Percentiles rank a stretch among this genome's conserved stretches.
These are phyloP conservation scores for Arthonia radiata DNA, from an alignment of 495 filamentous ascomycete genomes.

Conservation along the genomic window DNA sequence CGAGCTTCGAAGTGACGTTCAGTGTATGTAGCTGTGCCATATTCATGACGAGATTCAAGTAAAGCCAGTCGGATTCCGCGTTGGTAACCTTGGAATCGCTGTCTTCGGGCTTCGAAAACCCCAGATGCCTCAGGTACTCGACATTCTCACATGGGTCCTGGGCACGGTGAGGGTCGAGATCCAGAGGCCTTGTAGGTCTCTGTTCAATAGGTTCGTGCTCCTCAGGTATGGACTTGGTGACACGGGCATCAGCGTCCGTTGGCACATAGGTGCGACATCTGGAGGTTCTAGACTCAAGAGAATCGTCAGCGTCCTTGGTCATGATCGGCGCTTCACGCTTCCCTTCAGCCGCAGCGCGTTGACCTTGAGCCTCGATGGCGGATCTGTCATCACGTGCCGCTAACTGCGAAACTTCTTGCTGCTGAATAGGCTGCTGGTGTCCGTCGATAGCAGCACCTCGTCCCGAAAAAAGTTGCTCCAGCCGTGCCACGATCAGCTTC, in stretches of 20 bases:
- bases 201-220: slow-evolving; percentile 22
- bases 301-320: slow-evolving; percentile 13
- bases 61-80: slow-evolving; percentile 38
- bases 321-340: slow-evolving; percentile 25
- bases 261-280: neutral
- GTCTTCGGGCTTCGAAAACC: slow-evolving; percentile 24
- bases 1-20: slow-evolving; percentile 48
- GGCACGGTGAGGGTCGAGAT: slow-evolving; percentile 41
- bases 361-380: slow-evolving; percentile 4
- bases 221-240: slow-evolving; percentile 1
- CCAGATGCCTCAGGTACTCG: slow-evolving; percentile 47
- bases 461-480: slow-evolving; percentile 63
- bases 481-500: slow-evolving; percentile 39
- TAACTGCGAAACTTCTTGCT: slow-evolving; percentile 29
- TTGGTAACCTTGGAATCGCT: slow-evolving; percentile 8
- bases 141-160: slow-evolving; percentile 49
- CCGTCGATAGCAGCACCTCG: slow-evolving; percentile 21
- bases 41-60: slow-evolving; percentile 56
- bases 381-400: slow-evolving; percentile 15
- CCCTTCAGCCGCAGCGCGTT: slow-evolving; percentile 13
- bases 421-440: slow-evolving; percentile 21
- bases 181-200: slow-evolving; percentile 43
- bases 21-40: slow-evolving; percentile 60
- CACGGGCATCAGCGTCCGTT: slow-evolving; percentile 5
- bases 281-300: slow-evolving; percentile 1